phyloP scores from a whole-genome alignment of 768 basidiomycete genomes.

The Suillus occidentalis region DNA sequence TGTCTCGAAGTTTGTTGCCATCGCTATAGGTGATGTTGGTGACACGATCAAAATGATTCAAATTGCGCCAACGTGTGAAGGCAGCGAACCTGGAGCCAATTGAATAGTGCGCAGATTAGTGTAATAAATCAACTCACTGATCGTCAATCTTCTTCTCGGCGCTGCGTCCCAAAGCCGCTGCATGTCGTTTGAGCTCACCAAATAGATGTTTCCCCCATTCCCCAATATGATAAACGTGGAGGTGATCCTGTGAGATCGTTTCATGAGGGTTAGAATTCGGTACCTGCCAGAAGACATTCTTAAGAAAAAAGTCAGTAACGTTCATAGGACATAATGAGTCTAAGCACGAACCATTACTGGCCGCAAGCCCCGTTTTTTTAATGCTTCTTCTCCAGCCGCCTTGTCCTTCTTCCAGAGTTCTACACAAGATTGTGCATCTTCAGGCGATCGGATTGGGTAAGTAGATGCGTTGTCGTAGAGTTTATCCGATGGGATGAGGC shows the following conservation, averaged over 20 bases:
- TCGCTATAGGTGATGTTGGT: constrained; percentile 31
- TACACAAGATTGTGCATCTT: constrained; percentile 14
- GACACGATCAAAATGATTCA: constrained; percentile 33
- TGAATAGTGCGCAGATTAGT: not conserved
- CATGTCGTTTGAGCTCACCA: constrained; percentile 7
- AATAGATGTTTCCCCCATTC: constrained; percentile 35
- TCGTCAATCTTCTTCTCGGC: constrained; percentile 11
- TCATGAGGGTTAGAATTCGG: constrained; percentile 33
- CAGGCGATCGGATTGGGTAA: constrained; percentile 10
- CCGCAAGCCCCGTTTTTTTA: constrained; percentile 17
- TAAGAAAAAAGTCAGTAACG: too few relatives aligned
- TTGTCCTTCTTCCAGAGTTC: constrained; percentile 17
- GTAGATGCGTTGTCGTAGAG: constrained; percentile 19
- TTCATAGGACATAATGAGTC: constrained; percentile 18
- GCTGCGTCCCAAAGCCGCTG: constrained; percentile 13
- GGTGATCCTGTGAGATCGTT: constrained; percentile 37
- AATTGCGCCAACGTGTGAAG: constrained; percentile 33
- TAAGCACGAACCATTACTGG: constrained; percentile 30
- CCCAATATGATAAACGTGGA: constrained; percentile 39
- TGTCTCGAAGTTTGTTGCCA: constrained; percentile 36
- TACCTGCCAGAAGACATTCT: constrained; percentile 42
- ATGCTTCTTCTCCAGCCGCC: constrained; percentile 15
- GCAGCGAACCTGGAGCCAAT: constrained; percentile 20
- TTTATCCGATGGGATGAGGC: constrained; percentile 31
- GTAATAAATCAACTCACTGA: constrained; percentile 20